These are phyloP conservation scores for Chiua sp. DNA, from an alignment of 1,284 basidiomycete species.

Conservation along the genomic window DNA sequence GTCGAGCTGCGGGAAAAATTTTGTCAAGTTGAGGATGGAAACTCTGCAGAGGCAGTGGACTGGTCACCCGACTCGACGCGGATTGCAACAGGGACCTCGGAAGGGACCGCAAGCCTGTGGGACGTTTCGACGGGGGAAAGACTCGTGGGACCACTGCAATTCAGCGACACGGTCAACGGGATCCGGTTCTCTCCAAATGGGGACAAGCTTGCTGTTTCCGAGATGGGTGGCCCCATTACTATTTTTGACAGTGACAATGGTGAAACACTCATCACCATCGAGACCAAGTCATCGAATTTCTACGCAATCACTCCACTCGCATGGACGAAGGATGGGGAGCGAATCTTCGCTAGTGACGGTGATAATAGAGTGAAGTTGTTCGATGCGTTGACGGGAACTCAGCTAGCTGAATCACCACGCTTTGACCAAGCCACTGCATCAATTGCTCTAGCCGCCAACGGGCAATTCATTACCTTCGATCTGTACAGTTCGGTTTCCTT, in stretches of 20 bases:
- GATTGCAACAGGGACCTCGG: not conserved
- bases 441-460: not conserved
- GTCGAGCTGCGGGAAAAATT: not conserved
- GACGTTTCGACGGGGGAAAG: not conserved
- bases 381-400: not conserved
- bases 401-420: not conserved
- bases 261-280: not conserved
- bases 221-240: not conserved
- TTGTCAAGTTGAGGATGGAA: not conserved
- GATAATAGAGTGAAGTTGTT: not conserved
- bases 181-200: not conserved
- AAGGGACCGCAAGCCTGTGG: too few relatives aligned
- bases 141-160: not conserved
- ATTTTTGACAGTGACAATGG: not conserved
- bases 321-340: not conserved
- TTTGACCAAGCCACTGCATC: not conserved
- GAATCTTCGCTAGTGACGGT: not conserved
- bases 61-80: not conserved
- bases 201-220: not conserved
- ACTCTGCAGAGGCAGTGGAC: not conserved
- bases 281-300: not conserved
- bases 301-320: not conserved
- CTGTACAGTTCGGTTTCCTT: not conserved
- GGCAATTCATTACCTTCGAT: not conserved
- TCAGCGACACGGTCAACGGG: not conserved